phyloP scores from a whole-genome alignment of 164 flowering plant genomes.

The Tetracentron sinense region DNA sequence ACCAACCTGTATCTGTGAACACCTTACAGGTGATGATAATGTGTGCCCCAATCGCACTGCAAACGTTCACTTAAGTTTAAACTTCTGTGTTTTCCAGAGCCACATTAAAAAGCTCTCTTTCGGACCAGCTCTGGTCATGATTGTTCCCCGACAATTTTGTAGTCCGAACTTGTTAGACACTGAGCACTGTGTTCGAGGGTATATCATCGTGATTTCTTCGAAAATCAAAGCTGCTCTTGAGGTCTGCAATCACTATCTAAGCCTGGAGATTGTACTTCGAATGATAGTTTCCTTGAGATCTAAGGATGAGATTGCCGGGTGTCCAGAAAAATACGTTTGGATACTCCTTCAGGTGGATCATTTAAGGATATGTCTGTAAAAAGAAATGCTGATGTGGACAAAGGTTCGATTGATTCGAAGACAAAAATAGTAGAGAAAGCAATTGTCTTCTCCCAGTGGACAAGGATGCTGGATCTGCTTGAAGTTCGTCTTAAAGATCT shows the following conservation, averaged over 20 bases:
- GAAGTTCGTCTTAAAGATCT: constrained; percentile 63
- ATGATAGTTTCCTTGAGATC: constrained; percentile 11
- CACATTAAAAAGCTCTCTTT: constrained; percentile 41
- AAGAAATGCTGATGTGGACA: constrained; percentile 6
- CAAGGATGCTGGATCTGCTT: constrained; percentile 86
- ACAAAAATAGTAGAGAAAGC: constrained; percentile 58
- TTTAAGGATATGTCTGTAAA: constrained; percentile 17
- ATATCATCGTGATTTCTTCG: constrained; percentile 56
- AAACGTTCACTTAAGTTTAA: constrained; percentile 46
- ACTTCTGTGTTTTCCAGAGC: constrained; percentile 65
- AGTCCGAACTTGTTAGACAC: constrained; percentile 26
- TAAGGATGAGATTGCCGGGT: constrained; percentile 9
- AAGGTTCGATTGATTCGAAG: constrained; percentile 12
- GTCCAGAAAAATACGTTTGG: constrained; percentile 20
- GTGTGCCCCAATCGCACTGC: constrained; percentile 71
- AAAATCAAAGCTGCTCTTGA: constrained; percentile 82
- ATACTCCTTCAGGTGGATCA: constrained; percentile 13
- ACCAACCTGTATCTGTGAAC: constrained; percentile 81
- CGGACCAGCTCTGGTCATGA: constrained; percentile 31
- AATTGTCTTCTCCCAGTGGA: constrained; percentile 97
- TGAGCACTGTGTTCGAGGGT: constrained; percentile 23
- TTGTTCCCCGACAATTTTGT: constrained; percentile 19
- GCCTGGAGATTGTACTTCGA: constrained; percentile 18
- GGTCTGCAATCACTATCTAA: constrained; percentile 50
- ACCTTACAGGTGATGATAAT: constrained; percentile 67